These are phyloP conservation scores for Lithospermum erythrorhizon DNA, from an alignment of 257 asterid genomes.

Conservation along the genomic window DNA sequence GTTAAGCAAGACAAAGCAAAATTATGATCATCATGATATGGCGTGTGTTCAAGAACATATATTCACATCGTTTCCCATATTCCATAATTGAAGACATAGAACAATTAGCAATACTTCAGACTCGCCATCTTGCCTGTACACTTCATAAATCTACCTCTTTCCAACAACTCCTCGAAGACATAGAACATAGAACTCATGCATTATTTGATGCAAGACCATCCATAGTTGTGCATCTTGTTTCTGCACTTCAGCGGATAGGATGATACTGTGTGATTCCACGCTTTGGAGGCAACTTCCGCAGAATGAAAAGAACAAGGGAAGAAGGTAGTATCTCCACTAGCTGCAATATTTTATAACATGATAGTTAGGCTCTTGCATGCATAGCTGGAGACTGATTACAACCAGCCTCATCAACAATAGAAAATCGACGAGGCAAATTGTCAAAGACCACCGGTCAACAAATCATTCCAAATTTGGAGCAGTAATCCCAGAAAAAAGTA, in stretches of 20 bases:
- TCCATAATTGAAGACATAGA: not conserved
- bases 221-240: not conserved
- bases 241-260: slow-evolving; percentile 53
- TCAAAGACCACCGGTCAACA: no score
- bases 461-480: no score
- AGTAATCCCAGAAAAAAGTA: no score
- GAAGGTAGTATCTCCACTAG: slow-evolving; percentile 87
- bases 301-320: slow-evolving; percentile 81
- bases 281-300: slow-evolving; percentile 93
- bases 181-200: not conserved
- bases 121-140: not conserved
- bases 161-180: no score
- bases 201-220: not conserved
- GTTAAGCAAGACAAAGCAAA: not conserved
- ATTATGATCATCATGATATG: not conserved
- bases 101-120: not conserved
- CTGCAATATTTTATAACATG: slow-evolving; percentile 20
- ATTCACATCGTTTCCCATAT: not conserved
- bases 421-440: no score
- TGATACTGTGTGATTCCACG: slow-evolving; percentile 88
- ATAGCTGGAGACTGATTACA: no score
- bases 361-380: not conserved
- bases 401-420: no score
- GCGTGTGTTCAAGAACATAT: no score
- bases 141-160: no score